Evolutionary conservation across 2,329 filamentous ascomycete species (phyloP), one percentile per base, ranked within the genome.

Genomic region (Xylaria sp.): DNA sequence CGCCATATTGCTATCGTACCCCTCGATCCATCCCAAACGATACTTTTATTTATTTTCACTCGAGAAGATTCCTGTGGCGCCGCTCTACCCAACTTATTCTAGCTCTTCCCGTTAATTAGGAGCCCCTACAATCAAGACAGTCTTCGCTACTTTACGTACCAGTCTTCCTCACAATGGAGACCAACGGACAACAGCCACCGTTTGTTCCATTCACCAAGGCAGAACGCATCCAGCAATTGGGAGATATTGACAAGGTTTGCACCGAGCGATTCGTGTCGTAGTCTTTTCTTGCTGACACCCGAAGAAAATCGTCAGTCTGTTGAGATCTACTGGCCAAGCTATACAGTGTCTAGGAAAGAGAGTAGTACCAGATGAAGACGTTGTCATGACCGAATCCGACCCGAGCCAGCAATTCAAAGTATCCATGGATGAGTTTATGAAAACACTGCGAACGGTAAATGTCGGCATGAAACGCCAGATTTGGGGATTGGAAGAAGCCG

Each of bases 221-320:
- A 45, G 91, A 96, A 77, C 92, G 92, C 70, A 93, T 97, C 70
- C 84, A 90, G 64, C 92, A 96, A 74, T 87, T 97, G 63, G 91
- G 90, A 72, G 88, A 90, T 47, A 92, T 97, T 73, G 93, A 96
- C 80, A 87, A 87, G 75, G 89, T 90, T 76, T 44, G 73, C 65
- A 42, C 20, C 20, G 22, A 31, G 44, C 51, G 22, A 29, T 51
- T 17, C 42, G 31, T 55, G 17, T 27, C 15, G 13, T 7, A 33
- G n/a, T 44, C 50, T 51, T 10, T 22, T 11, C 39, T 39, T 49
- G 17, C 70, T 73, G 66, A 70, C 81, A 79, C 15, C 70, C 29
- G 51, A 61, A 76, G 77, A 73, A 74, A 67, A 78, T 79, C 20
- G 74, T 75, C n/a, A 76, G 75, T 65, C 81, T 91, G 61, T 82